phyloP scores from a whole-genome alignment of 768 basidiomycete species.

The Lactarius tabidus region DNA sequence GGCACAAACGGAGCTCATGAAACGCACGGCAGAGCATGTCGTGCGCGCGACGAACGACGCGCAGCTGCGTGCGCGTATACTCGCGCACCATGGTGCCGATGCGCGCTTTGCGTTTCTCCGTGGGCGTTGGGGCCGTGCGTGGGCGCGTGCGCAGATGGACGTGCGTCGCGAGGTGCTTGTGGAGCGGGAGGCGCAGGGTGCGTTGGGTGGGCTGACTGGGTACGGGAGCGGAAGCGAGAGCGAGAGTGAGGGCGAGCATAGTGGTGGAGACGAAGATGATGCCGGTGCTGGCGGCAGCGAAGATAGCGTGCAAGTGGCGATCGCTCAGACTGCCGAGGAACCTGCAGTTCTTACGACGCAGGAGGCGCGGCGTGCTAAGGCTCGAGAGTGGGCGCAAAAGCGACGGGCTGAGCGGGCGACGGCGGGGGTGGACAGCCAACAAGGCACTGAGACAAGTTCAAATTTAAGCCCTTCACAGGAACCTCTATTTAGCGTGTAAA shows the following conservation, averaged over 20 bases:
- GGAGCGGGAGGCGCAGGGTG: conserved; percentile 29
- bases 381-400: conserved; percentile 55
- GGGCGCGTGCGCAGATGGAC: conserved; percentile 54
- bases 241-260: conserved; percentile 25
- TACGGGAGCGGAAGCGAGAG: conserved; percentile 40
- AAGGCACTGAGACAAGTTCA: not conserved
- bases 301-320: not conserved
- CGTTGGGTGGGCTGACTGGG: conserved; percentile 51
- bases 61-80: conserved; percentile 82
- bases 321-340: not conserved
- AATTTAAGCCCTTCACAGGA: not conserved
- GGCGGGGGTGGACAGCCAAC: not conserved
- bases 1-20: conserved; percentile 60
- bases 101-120: conserved; percentile 75
- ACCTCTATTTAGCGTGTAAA: conserved; percentile 8
- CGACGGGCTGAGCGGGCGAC: conserved; percentile 36
- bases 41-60: conserved; percentile 69
- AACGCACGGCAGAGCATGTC: conserved; percentile 67
- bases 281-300: conserved; percentile 15
- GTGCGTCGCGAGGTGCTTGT: conserved; percentile 32
- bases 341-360: conserved; percentile 29
- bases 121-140: conserved; percentile 67
- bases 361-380: conserved; percentile 50
- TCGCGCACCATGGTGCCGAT: conserved; percentile 81
- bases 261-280: conserved; percentile 7